Base-by-base conservation (phyloP, 164 flowering plant species). In the Nelumbo lutea region DNA sequence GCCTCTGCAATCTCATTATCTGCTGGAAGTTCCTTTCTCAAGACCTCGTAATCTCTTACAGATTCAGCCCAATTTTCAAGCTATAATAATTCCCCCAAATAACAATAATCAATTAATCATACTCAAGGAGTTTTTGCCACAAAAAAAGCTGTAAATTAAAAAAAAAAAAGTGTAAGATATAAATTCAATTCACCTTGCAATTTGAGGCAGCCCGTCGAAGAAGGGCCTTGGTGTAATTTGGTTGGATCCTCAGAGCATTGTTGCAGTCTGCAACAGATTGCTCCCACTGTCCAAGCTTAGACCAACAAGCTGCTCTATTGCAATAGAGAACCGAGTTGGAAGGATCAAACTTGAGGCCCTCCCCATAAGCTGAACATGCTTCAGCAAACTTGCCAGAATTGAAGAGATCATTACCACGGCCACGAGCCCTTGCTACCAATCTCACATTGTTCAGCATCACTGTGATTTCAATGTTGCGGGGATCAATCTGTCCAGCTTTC, bases 221-320 rank as follows among this genome's bases (percentile, higher is more conserved):
- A 64, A 94, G 87, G 6, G 97, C 96, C 76, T 94, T 91, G 40
- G 79, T 83, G 80, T 94, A 91, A 68, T 83, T 85, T 4, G 96
- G 95, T 68, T 83, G 90, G 64, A 90, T 78, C 13, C 75, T 73
- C 38, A 91, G 83, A 60, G 98, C 97, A 66, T 85, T 86, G 73
- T 86, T 86, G 74, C 97, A 91, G 72, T 94, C 98, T 13, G 87
- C 90, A 63, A 94, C 57, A 6, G 97, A 83, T 27, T 66, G 73
- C 70, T 90, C 90, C 94, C 93, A 94, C 58, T 65, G 74, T 51
- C 88, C 91, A 64, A 91, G 96, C 81, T 83, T 91, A 70, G 67
- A 86, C 88, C 91, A 88, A 75, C 97, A 91, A 65, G 93, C 97
- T 42, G 98, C 98, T 76, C 95, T 82, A 69, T 93, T 93, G 82